Evolutionary conservation across 495 filamentous ascomycete species (phyloP).

Genomic region (Xylaria flabelliformis): DNA sequence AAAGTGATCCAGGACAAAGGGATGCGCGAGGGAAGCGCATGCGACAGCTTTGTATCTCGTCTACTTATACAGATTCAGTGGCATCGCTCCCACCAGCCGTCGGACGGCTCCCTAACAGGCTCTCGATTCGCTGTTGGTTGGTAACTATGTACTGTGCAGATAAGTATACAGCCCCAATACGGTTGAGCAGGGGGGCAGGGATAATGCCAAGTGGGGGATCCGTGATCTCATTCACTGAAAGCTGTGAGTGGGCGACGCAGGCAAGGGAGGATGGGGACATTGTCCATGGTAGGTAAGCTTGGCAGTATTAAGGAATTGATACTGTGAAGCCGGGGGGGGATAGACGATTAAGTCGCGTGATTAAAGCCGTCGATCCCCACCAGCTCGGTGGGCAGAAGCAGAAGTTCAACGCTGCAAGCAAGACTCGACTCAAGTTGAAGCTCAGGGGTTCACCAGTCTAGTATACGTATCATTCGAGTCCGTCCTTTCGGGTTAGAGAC

Average conservation of each 20-base stretch:
- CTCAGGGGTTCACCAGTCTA: not conserved
- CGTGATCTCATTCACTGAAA: conserved; percentile 8
- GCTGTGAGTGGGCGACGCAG: conserved; percentile 6
- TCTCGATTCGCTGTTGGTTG: not conserved
- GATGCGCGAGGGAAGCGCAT: conserved; percentile 20
- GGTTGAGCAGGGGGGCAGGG: conserved; percentile 1
- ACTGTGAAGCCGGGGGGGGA: not conserved
- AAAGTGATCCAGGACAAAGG: conserved; percentile 16
- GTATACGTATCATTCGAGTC: not conserved
- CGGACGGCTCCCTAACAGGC: conserved; percentile 5
- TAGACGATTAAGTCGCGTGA: conserved; percentile 16
- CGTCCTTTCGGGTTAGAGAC: conserved; percentile 8
- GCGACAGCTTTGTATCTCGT: conserved; percentile 14
- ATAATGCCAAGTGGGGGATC: conserved; percentile 18
- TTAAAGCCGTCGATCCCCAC: conserved; percentile 1
- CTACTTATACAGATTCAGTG: conserved; percentile 15
- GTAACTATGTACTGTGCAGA: conserved; percentile 14
- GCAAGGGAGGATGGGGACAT: conserved; percentile 14
- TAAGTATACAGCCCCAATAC: not conserved
- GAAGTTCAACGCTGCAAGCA: not conserved
- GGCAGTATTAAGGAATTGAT: not conserved
- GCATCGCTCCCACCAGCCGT: not conserved
- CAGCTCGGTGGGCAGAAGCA: not conserved
- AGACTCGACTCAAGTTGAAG: conserved; percentile 1
- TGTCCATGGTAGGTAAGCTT: conserved; percentile 11